Base-by-base conservation (phyloP, 2,329 filamentous ascomycete species). In the Trichoderma hamatum region DNA sequence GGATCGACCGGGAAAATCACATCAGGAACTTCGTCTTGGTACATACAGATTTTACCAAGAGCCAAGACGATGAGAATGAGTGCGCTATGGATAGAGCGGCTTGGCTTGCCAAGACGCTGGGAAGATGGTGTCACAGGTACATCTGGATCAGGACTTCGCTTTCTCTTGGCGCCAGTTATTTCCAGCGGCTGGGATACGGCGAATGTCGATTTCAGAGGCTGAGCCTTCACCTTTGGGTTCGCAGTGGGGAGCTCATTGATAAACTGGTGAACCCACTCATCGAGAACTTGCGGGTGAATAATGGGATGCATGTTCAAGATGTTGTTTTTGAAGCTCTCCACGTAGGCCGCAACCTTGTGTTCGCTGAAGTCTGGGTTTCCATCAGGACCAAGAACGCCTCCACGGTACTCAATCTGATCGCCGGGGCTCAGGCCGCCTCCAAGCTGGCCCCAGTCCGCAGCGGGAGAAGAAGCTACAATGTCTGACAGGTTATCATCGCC, bases 21-120 rank as follows among this genome's bases (percentile, higher is more conserved):
- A 62, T 89, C 87, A 0, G 87, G 87, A 3, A 90, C 82, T 71
- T 81, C 82, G 0, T 84, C 82, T 55, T 82, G 84, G 72, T 85
- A 80, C 10, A 83, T 77, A 74, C 92, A 95, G 14, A 98, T 91
- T 75, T 93, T 94, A 21, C 96, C 96, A 6, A 99, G 82, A 0
- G 95, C 95, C 66, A 98, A 84, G 1, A 97, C 88, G 4, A 95
- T 84, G 2, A 97, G 84, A 1, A 97, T 88, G 49, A 98, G 85
- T 0, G 94, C 94, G 73, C 92, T 97, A 65, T 89, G 86, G 19
- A 96, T 89, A 9, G 91, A 93, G 64, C 90, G 84, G 72, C 85
- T 86, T 3, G 88, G 88, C 68, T 82, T 82, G 3, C 83, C 82
- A 7, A 81, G 79, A 72, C 84, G 85, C 39, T 71, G 71, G 36